Base-by-base conservation (phyloP, 225 moss, liverwort and hornwort species). In the Sphagnum contortum region DNA sequence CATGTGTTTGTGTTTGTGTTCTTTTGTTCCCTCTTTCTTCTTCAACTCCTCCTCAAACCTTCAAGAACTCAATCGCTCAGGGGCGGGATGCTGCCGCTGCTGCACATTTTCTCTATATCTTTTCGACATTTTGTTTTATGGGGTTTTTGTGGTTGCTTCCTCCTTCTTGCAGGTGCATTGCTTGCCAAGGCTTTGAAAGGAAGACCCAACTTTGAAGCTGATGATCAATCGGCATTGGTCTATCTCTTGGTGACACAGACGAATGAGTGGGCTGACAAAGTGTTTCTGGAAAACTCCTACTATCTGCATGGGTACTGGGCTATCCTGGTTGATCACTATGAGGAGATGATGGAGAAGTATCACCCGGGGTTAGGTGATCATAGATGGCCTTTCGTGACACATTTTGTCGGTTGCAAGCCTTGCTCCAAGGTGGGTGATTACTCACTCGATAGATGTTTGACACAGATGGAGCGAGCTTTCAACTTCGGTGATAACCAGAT, bases 381-480 rank as follows among this genome's bases (percentile, higher is more conserved):
- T 13, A 70, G 77, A 45, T 80, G 77, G 77, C 84, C 84, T 5
- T 84, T 84, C 9, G 80, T 84, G 49, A 84, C 84, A 8, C 84
- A 84, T 63, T 84, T 84, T 52, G 84, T 84, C 45, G 84, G 84
- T 0, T 84, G 84, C 77, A 84, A 84, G 64, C 84, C 84, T 2
- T 84, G 84, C 54, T 47, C 4, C 12, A 66, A 73, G 3, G 58
- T 65, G 29, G 75, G 77, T 45, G 77, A 80, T 50, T 84, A 84
- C 12, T 77, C 84, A 3, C 70, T 49, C 0, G 80, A 80, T 2
- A 75, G 75, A 4, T 84, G 84, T 73, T 68, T 84, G 57, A 84
- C 70, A n/a, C 77, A 84, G 53, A 84, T 84, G 84, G 66, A 64
- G 9, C 77, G 84, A 60, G 80, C 29, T 29, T 29, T 29, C 29